Conservation (phyloP, 768 basidiomycete genomes). For the Thelephora aurantiotincta region DNA sequence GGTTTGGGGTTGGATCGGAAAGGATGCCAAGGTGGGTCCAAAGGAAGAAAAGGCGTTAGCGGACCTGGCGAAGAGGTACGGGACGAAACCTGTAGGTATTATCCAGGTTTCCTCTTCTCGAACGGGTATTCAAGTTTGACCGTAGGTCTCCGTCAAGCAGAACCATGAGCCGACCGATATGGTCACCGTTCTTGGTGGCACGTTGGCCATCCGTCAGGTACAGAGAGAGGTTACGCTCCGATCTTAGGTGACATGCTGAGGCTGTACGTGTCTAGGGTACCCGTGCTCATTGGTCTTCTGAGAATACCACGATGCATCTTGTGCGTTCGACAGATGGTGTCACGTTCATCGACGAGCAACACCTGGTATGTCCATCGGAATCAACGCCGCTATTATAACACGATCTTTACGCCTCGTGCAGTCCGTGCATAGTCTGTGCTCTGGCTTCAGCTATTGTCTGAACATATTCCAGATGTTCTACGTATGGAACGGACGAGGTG, state of each 20-base stretch:
- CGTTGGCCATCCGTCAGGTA: slow-evolving; percentile 65
- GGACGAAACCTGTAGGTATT: slow-evolving; percentile 43
- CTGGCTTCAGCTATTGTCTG: slow-evolving; percentile 73
- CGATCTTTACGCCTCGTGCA: slow-evolving; percentile 12
- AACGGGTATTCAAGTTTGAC: neutral
- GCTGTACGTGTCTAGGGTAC: slow-evolving; percentile 34
- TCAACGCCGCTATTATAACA: slow-evolving; percentile 1
- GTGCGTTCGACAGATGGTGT: slow-evolving; percentile 37
- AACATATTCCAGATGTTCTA: slow-evolving; percentile 58
- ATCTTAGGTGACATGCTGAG: slow-evolving; percentile 3
- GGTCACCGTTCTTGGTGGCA: slow-evolving; percentile 51
- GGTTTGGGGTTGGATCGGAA: slow-evolving; percentile 71
- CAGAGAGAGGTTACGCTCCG: slow-evolving; percentile 11
- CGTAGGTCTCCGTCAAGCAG: slow-evolving; percentile 34
- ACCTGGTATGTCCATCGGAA: slow-evolving; percentile 34
- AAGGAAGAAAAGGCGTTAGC: slow-evolving; percentile 51
- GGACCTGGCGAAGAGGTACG: slow-evolving; percentile 63
- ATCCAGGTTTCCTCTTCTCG: neutral
- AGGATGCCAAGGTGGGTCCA: slow-evolving; percentile 34
- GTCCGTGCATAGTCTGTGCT: slow-evolving; percentile 60
- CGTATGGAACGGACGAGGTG: slow-evolving; percentile 74
- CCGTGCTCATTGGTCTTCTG: slow-evolving; percentile 59
- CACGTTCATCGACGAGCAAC: slow-evolving; percentile 56
- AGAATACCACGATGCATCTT: slow-evolving; percentile 75
- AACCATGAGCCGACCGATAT: slow-evolving; percentile 50